Percentiles rank a stretch among this genome's conserved stretches.
These are phyloP conservation scores for Amylocystis lapponica DNA, from an alignment of 768 basidiomycete genomes.

Conservation along the genomic window DNA sequence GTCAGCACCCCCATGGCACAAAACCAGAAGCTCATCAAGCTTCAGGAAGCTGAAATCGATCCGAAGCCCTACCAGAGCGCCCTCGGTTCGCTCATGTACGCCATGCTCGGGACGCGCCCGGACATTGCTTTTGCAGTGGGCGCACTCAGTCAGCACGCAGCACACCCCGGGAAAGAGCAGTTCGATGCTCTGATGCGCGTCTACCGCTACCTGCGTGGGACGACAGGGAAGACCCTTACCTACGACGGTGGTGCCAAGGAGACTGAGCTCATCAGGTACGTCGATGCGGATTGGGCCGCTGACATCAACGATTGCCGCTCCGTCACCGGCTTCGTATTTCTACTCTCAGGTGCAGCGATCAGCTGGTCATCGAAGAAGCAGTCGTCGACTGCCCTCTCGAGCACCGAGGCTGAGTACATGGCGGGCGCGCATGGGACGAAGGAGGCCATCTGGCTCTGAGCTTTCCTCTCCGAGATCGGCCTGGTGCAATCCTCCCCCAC, in stretches of 20 bases:
- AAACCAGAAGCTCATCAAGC: conserved; percentile 8
- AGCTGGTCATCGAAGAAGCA: conserved; percentile 26
- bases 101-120: conserved; percentile 27
- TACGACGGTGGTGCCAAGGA: conserved; percentile 7
- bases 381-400: conserved; percentile 21
- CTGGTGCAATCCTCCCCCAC: not conserved
- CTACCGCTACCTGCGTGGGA: conserved; percentile 29
- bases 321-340: conserved; percentile 24
- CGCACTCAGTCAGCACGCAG: conserved; percentile 24
- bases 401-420: conserved; percentile 32
- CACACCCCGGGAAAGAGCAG: conserved; percentile 24
- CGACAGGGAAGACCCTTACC: conserved; percentile 15
- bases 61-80: conserved; percentile 14
- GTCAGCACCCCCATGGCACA: conserved; percentile 20
- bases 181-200: conserved; percentile 27
- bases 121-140: conserved; percentile 30
- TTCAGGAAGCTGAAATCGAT: not conserved
- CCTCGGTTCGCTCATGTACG: conserved; percentile 21
- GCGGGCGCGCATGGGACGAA: conserved; percentile 19
- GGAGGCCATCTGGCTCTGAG: conserved; percentile 23
- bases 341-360: conserved; percentile 18
- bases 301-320: conserved; percentile 16
- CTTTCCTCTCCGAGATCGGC: conserved; percentile 17
- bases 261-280: conserved; percentile 11
- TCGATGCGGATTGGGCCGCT: conserved; percentile 28